Evolutionary conservation across 2,329 filamentous ascomycete species (phyloP).

Genomic region (Diaporthe sp.): DNA sequence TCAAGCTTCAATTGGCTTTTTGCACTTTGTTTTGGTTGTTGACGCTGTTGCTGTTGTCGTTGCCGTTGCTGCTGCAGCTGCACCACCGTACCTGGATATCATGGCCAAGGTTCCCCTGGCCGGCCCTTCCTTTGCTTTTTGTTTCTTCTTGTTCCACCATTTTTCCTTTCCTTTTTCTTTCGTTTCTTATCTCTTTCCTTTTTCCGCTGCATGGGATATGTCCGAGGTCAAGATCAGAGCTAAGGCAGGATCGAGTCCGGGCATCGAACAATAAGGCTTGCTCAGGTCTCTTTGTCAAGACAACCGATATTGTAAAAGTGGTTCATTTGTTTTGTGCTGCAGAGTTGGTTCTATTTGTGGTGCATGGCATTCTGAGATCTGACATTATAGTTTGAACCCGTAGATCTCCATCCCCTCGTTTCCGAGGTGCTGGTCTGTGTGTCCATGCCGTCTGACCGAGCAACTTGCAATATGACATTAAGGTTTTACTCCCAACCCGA

Average conservation of each 20-base stretch:
- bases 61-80: background rate
- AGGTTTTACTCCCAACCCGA: constrained; percentile 13
- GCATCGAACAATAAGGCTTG: constrained; percentile 1
- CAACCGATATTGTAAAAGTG: background rate
- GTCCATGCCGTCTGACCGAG: background rate
- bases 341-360: background rate
- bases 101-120: background rate
- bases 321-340: background rate
- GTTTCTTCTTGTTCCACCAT: too few species aligned
- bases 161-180: too few species aligned
- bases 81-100: background rate
- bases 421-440: constrained; percentile 20
- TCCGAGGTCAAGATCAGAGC: background rate
- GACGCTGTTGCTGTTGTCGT: background rate
- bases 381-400: constrained; percentile 6
- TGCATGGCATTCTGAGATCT: constrained; percentile 30
- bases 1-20: constrained; percentile 32
- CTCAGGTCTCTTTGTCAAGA: background rate
- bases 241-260: constrained; percentile 1
- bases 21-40: constrained; percentile 16
- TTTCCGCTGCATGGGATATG: background rate
- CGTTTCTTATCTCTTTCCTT: background rate
- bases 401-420: background rate
- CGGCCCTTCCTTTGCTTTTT: background rate
- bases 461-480: constrained; percentile 8